phyloP scores from a whole-genome alignment of 208 protist genomes.

The Acanthamoeba culbertsoni region DNA sequence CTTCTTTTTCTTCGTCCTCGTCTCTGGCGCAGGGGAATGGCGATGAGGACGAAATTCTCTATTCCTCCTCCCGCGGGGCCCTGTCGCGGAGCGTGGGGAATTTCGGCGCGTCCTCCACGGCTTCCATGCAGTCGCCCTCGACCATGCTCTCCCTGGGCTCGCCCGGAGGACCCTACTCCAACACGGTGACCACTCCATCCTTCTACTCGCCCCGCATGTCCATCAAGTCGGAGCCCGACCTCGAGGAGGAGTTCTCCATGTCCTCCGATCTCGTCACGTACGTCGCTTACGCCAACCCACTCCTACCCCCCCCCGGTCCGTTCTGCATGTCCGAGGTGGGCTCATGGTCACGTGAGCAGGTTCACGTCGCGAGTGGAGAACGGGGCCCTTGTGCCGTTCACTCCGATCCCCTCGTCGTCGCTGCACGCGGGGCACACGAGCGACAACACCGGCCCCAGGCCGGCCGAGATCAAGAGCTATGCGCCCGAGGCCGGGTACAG shows the following conservation, averaged over 20 bases:
- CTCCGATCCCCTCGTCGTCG: neutral
- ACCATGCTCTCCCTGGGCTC: neutral
- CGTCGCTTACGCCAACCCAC: neutral
- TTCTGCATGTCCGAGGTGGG: no score
- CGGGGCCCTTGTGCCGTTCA: constrained; percentile 10
- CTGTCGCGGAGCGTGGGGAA: neutral
- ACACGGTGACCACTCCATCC: neutral
- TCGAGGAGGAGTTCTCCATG: constrained; percentile 9
- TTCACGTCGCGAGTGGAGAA: constrained; percentile 32
- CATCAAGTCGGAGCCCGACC: constrained; percentile 18
- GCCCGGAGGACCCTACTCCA: neutral
- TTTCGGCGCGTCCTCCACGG: neutral
- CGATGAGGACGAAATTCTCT: neutral
- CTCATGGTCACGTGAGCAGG: no score
- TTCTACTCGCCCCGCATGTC: neutral
- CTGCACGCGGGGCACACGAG: neutral
- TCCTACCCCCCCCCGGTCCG: neutral
- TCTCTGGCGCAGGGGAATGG: neutral
- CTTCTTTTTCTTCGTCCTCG: neutral
- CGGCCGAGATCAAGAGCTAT: constrained; percentile 48
- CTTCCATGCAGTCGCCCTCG: constrained; percentile 26
- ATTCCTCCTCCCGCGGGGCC: neutral
- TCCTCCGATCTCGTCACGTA: neutral
- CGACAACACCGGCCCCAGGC: constrained; percentile 22
- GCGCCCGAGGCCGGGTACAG: constrained; percentile 16